These are phyloP conservation scores for Platanthera zijinensis DNA, from an alignment of 106 monocot species.

Conservation along the genomic window DNA sequence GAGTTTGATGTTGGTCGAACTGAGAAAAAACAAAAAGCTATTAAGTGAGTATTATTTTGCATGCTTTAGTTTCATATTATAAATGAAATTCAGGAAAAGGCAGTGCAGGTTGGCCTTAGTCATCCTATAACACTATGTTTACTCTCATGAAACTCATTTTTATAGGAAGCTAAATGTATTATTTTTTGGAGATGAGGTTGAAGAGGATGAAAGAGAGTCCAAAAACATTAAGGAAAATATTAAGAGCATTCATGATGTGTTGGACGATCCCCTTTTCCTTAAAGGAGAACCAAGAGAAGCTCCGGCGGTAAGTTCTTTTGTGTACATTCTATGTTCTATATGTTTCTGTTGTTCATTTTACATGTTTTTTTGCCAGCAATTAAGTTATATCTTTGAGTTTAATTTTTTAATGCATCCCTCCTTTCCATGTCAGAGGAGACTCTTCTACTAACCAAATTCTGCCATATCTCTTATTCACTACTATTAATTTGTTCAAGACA, in stretches of 20 bases:
- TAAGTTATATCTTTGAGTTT: not conserved
- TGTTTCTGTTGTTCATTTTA: not conserved
- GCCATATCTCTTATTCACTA: not conserved
- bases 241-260: conserved; percentile 88
- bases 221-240: conserved; percentile 59
- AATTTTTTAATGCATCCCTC: not conserved
- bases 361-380: not conserved
- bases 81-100: not conserved
- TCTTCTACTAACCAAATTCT: not conserved
- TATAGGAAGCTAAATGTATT: conserved; percentile 78
- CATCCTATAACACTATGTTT: not conserved
- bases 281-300: conserved; percentile 48
- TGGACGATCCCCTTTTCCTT: conserved; percentile 77
- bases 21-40: conserved; percentile 56
- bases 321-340: not conserved
- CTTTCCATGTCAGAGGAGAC: not conserved
- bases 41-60: conserved; percentile 43
- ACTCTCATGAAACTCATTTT: conserved; percentile 1
- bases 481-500: not conserved
- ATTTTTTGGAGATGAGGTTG: conserved; percentile 97
- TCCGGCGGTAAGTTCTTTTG: conserved; percentile 11
- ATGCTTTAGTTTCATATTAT: not conserved
- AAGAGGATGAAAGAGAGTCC: conserved; percentile 82
- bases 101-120: not conserved
- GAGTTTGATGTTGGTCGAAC: conserved; percentile 30